Evolutionary conservation across 1,284 basidiomycete genomes (phyloP).

Genomic region (Apiotrichum gamsii): DNA sequence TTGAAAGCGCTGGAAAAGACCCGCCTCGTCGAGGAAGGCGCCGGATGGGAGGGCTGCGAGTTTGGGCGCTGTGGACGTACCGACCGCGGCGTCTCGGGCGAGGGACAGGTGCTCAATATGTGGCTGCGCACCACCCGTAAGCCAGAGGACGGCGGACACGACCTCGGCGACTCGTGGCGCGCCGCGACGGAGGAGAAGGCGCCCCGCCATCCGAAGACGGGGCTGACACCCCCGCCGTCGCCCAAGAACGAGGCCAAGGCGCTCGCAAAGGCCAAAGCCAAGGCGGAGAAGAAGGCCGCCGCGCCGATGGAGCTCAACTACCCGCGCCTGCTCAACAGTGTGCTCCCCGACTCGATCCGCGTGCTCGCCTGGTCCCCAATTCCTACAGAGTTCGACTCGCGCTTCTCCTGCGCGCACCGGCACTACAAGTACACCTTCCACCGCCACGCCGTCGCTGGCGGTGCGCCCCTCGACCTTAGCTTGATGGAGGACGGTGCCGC

Average conservation of each 20-base stretch:
- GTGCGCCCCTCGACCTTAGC: constrained; percentile 58
- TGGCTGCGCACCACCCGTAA: constrained; percentile 65
- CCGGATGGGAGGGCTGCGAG: constrained; percentile 74
- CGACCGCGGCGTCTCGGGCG: constrained; percentile 89
- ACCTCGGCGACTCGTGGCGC: constrained; percentile 26
- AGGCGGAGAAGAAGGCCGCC: neutral
- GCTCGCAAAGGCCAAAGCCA: constrained; percentile 5
- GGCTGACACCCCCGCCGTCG: neutral
- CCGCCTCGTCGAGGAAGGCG: constrained; percentile 64
- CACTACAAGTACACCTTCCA: constrained; percentile 98
- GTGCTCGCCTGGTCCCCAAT: constrained; percentile 95
- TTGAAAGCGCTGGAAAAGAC: constrained; percentile 74
- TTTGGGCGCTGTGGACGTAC: constrained; percentile 92
- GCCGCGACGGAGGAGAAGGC: constrained; percentile 6
- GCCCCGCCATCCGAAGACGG: neutral
- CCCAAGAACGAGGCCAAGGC: neutral
- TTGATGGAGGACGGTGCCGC: constrained; percentile 72
- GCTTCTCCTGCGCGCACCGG: constrained; percentile 77
- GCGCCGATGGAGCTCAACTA: constrained; percentile 64
- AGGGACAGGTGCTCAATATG: constrained; percentile 87
- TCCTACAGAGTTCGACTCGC: constrained; percentile 69
- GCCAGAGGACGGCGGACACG: constrained; percentile 27
- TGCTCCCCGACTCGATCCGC: constrained; percentile 83
- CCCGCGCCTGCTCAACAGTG: constrained; percentile 73
- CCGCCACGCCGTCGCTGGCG: constrained; percentile 34